Evolutionary conservation across 352 stramenopile genomes (phyloP), one percentile per base, ranked within the genome.

Genomic region (Phytophthora ramorum): DNA sequence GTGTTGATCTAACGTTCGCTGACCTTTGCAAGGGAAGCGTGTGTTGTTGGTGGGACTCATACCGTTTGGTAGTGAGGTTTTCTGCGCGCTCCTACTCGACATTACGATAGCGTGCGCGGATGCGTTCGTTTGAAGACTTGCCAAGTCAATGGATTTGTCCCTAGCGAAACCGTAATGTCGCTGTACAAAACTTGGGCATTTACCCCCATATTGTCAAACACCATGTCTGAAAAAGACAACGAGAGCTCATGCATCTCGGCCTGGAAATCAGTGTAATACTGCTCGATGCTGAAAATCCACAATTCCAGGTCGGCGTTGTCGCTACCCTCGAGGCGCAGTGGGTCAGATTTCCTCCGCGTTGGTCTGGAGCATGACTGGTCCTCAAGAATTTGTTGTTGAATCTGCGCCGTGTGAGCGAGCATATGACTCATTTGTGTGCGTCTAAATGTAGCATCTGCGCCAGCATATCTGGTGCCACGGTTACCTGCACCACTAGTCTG

Each of bases 271-370:
- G 49, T 1, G 32, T 58, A 70, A 6, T 49, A 70, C 16, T 58
- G 32, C 22, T 69, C 53, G 6, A 46, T 64, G 30, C 35, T 58
- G 28, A 69, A 64, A 9, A 47, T 58, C 7, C 7, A 69, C 0
- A 58, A 28, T 19, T 69, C 61, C 13, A 69, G 17, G 38, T 65
- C 62, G 5, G 64, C 47, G 30, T 19, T 59, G 46, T 49, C 45
- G 0, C 43, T 65, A 14, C 53, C 62, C 6, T 64, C 16, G 13
- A 59, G 58, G n/a, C 2, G 12, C 6, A 53, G 53, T 16, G 46
- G 62, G 12, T 70, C 46, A 2, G 8, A 17, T 41, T 34, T 48
- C 4, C 9, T 35, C 6, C 5, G 30, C 30, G 30, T 10, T 35
- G 9, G 9, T 35, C 9, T 35, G 30, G 48, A 16, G 4, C 32